These are phyloP conservation scores for Colletotrichum magnum DNA, from an alignment of 2,329 filamentous ascomycete species.

Conservation along the genomic window DNA sequence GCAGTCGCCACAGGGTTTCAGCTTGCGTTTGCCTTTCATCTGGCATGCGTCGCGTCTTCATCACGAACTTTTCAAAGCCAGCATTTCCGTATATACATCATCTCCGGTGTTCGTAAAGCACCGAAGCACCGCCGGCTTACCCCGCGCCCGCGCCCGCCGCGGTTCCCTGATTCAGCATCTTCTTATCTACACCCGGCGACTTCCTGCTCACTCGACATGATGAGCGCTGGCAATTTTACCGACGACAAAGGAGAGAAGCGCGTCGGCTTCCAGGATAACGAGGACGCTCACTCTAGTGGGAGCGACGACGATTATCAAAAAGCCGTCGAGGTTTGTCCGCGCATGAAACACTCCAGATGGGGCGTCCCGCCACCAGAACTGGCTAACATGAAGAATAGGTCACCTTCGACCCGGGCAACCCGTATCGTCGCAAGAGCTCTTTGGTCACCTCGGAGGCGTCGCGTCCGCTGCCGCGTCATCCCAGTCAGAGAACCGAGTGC, in stretches of 20 bases:
- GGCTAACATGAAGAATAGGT: conserved; percentile 58
- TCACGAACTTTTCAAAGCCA: neutral
- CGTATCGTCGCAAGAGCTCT: conserved; percentile 77
- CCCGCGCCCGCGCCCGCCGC: conserved; percentile 27
- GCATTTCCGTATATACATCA: neutral
- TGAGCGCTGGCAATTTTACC: conserved; percentile 15
- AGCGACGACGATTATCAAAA: conserved; percentile 66
- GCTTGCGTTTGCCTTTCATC: conserved; percentile 6
- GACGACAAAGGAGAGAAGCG: conserved; percentile 44
- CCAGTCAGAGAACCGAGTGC: conserved; percentile 66
- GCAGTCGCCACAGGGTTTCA: conserved; percentile 4
- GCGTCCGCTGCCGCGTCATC: conserved; percentile 52
- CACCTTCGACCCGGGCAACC: conserved; percentile 72
- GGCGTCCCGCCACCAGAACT: conserved; percentile 1
- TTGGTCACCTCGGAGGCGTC: conserved; percentile 67
- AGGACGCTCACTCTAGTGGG: conserved; percentile 58
- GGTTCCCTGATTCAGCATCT: conserved; percentile 8
- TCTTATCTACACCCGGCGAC: conserved; percentile 10
- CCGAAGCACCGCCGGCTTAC: conserved; percentile 20
- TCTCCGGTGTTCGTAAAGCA: conserved; percentile 10
- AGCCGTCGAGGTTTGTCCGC: conserved; percentile 63
- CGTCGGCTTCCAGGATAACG: conserved; percentile 48
- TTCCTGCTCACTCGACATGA: neutral
- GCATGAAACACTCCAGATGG: conserved; percentile 5
- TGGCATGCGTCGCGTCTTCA: conserved; percentile 10